Evolutionary conservation across 2,329 filamentous ascomycete species (phyloP), one percentile per base, ranked within the genome.

Genomic region (Botrytis galanthina): DNA sequence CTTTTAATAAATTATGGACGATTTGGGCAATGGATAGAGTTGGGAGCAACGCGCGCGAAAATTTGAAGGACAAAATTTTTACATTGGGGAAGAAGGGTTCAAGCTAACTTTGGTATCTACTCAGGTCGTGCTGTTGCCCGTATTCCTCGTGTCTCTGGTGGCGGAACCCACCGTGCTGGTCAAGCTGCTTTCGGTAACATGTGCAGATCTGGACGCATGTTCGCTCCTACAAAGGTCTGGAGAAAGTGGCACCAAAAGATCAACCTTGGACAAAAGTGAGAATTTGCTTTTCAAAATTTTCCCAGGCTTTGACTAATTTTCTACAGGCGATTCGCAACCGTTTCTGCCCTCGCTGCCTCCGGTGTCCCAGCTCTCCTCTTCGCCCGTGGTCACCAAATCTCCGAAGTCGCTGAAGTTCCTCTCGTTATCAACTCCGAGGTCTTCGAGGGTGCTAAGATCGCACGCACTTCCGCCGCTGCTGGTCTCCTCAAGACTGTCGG

Each of bases 161-260:
- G 96, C 89, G 96, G 96, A 94, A 99, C 96, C 85, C 96, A 99
- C 92, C 95, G 96, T 90, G 96, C 96, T 84, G 96, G 96, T 89
- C 96, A 99, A 90, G 96, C 96, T 86, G 96, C 96, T 82, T 99
- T 98, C 87, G 96, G 96, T 94, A 99, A 99, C 93, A 94, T 95
- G 94, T 99, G 96, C 89, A 95, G 96, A 86, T 97, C 95, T 84
- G 96, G 97, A 89, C 96, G 96, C 88, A 99, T 99, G 96, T 99
- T 99, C 88, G 96, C 96, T 81, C 96, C 96, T 80, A 99, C 96
- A 87, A 99, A 99, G 92, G 93, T 97, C 88, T 99, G 96, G 97
- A 91, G 96, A 86, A 98, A 97, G 90, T 99, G 96, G 97, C 96
- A 99, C 90, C 90, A 98, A 90, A 98, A 98, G 94, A 91, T 99